A percentile compares a stretch with the other conserved stretches of the same genome.
These are phyloP conservation scores for Porpolomopsis calyptriformis DNA, from an alignment of 768 basidiomycete genomes.

Conservation along the genomic window DNA sequence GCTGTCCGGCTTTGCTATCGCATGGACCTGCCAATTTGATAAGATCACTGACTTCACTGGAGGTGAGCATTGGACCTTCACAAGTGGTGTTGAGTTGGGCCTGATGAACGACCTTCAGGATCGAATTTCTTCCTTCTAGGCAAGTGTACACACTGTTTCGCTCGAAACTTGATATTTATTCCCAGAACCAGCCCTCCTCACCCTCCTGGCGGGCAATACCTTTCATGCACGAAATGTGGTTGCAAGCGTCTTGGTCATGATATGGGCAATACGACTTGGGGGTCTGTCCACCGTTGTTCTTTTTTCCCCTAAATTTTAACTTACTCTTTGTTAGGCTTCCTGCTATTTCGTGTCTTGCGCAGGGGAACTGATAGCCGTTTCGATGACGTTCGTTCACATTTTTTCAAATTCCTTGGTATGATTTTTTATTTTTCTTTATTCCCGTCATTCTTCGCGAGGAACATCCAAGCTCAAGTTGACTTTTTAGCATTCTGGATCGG, in stretches of 20 bases:
- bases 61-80: slow-evolving; percentile 18
- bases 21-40: slow-evolving; percentile 62
- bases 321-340: slow-evolving; percentile 31
- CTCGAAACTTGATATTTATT: too few relatives aligned
- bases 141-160: slow-evolving; percentile 15
- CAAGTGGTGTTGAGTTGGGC: not conserved
- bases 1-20: slow-evolving; percentile 49
- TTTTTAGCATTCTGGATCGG: slow-evolving; percentile 45
- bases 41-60: slow-evolving; percentile 67
- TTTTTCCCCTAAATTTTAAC: not conserved
- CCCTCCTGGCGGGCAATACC: slow-evolving; percentile 50
- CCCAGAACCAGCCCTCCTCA: slow-evolving; percentile 47
- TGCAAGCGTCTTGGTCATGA: slow-evolving; percentile 48
- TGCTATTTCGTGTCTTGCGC: slow-evolving; percentile 60
- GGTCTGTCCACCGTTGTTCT: slow-evolving; percentile 21
- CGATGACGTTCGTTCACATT: slow-evolving; percentile 54
- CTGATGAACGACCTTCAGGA: slow-evolving; percentile 20
- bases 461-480: not conserved
- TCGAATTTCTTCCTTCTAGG: slow-evolving; percentile 61
- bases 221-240: slow-evolving; percentile 51
- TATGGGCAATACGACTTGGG: slow-evolving; percentile 53
- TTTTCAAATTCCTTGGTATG: slow-evolving; percentile 52
- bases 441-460: not conserved
- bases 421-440: not conserved
- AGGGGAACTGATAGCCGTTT: slow-evolving; percentile 57